phyloP scores from a whole-genome alignment of 768 basidiomycete species.

The Trametes cingulata region DNA sequence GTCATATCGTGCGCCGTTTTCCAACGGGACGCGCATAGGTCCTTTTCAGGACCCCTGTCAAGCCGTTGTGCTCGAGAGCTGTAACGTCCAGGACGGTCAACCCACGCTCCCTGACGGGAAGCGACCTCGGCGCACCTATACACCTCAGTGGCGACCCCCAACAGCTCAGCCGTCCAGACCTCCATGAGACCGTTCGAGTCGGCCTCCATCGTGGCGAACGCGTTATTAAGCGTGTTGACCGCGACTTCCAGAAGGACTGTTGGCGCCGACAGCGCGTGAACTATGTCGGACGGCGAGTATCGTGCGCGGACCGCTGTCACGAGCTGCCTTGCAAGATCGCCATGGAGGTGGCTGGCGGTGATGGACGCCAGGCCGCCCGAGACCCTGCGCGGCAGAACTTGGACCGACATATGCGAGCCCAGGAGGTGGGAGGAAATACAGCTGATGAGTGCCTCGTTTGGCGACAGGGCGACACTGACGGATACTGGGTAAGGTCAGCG shows the following conservation, averaged over 20 bases:
- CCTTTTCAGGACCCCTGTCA: constrained; percentile 38
- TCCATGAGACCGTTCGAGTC: constrained; percentile 41
- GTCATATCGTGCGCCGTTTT: constrained; percentile 66
- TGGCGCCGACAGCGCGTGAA: constrained; percentile 52
- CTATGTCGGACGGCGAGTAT: constrained; percentile 58
- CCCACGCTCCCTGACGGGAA: neutral
- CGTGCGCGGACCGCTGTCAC: constrained; percentile 50
- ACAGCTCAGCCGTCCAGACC: constrained; percentile 50
- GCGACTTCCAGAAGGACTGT: constrained; percentile 44
- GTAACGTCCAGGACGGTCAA: neutral
- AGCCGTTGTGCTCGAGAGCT: constrained; percentile 37
- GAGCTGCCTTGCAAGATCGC: constrained; percentile 28
- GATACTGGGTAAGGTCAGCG: constrained; percentile 48
- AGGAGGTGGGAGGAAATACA: constrained; percentile 46
- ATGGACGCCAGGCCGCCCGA: constrained; percentile 8
- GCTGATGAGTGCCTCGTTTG: constrained; percentile 58
- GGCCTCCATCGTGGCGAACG: constrained; percentile 48
- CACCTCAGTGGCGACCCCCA: constrained; percentile 47
- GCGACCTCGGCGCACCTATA: constrained; percentile 29
- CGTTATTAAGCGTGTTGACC: constrained; percentile 47
- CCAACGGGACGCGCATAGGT: constrained; percentile 50
- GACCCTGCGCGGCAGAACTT: constrained; percentile 21
- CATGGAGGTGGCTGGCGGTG: constrained; percentile 6
- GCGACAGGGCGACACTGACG: constrained; percentile 54
- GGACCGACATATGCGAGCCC: constrained; percentile 21